Evolutionary conservation across 1,284 basidiomycete species (phyloP), one percentile per base, ranked within the genome.

Genomic region (Ganoderma multipileum): DNA sequence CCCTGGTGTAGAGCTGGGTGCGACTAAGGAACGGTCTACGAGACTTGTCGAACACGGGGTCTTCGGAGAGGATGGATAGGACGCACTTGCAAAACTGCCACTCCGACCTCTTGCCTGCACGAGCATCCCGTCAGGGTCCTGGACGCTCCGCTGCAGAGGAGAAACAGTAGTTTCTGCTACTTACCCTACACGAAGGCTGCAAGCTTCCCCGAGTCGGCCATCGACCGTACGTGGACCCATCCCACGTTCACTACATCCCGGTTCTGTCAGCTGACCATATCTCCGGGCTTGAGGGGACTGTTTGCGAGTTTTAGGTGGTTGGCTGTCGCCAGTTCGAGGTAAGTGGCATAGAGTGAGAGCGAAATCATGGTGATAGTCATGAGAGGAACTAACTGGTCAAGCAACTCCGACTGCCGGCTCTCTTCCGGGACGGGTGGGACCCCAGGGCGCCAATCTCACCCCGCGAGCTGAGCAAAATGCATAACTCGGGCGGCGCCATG

Each of bases 1-100:
- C 87, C 2, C 83, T 82, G 23, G 83, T 79, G 71, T 88, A 88
- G 18, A 80, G 78, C 65, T 91, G 84, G 0, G 81, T 82, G 50
- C 89, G 83, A 2, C 81, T 81, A 77, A 87, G 79, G 76, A 87
- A 89, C 3, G 84, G 79, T 65, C 86, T 85, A 64, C 82, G 78
- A 0, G 85, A 81, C 77, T 92, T 93, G 79, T 91, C 87, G 71
- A 95, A 93, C 3, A 83, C 78, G 0, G 87, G 84, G 68, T 94
- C 92, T 2, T 80, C 77, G 38, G 83, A 80, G 64, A 94, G 78
- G 18, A 91, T 71, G 2, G 77, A 69, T 16, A 87, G 81, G 8
- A 94, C 78, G 42, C 80, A 79, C 30, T 83, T 72, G 59, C 85
- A 86, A 44, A 75, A 82, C n/a, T 83, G 75, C 89, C 87, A 91